Percentiles rank a stretch among this genome's conserved stretches.
Conservation (phyloP, 208 protist species). For the Crithidia fasciculata region DNA sequence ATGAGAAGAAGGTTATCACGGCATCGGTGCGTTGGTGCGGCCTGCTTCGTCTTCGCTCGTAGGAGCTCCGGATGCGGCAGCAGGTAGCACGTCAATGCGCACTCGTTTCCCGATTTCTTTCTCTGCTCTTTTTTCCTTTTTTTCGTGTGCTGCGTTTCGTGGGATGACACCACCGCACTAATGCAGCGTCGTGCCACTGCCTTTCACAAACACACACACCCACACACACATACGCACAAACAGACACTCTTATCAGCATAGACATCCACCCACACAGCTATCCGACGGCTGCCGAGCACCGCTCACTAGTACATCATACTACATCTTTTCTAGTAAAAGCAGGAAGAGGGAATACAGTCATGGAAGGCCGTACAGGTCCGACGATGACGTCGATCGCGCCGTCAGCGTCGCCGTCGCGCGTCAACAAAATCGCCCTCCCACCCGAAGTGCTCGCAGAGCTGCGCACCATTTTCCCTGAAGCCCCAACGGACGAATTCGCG, state of each 20-base stretch:
- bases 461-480: slow-evolving; percentile 5
- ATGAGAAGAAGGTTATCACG: too few relatives aligned
- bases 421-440: slow-evolving; percentile 10
- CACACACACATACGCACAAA: not conserved
- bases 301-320: not conserved
- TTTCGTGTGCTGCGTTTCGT: not conserved
- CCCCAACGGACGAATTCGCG: slow-evolving; percentile 39
- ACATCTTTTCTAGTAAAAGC: too few relatives aligned
- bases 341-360: too few relatives aligned
- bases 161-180: not conserved
- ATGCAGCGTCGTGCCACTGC: too few relatives aligned
- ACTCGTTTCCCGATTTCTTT: not conserved
- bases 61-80: too few relatives aligned
- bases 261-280: not conserved
- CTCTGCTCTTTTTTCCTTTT: slow-evolving; percentile 11
- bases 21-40: too few relatives aligned
- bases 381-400: slow-evolving; percentile 13
- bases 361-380: not conserved
- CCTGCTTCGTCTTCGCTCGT: too few relatives aligned
- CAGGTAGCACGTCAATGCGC: not conserved
- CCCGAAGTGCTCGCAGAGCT: slow-evolving; percentile 20
- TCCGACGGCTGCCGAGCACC: not conserved
- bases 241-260: not conserved
- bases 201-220: not conserved
- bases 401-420: not conserved